Base-by-base conservation (phyloP, 2,329 filamentous ascomycete species). In the Aspergillus intermedius region DNA sequence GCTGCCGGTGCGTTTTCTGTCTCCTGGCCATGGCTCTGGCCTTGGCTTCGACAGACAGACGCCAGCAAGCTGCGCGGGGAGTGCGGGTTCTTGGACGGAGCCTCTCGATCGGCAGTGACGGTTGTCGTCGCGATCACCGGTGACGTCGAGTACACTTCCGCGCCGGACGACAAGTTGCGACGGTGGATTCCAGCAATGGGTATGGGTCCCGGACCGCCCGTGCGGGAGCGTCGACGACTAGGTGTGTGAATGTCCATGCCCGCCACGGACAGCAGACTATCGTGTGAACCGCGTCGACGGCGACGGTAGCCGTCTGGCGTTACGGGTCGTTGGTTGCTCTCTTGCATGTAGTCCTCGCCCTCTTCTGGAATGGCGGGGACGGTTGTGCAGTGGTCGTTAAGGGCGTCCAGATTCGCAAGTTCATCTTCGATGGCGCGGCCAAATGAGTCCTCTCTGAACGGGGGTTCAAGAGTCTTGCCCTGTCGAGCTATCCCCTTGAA, bases 211-310 rank as follows among this genome's bases (percentile, higher is more conserved):
- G 52, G 81, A 61, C 19, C 73, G 15, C 84, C 80, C 50, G 93
- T 78, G 60, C 94, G 88, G 30, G 86, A 88, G 0, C 88, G 88
- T 3, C 87, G 81, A 1, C 79, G 77, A 59, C 85, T 84, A 4
- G 94, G 76, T 0, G 87, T 90, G 65, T 95, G 90, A 44, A 95
- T 94, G 63, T 96, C 91, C 65, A 95, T 84, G 2, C 89, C 90
- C 0, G 84, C 82, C 1, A 95, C 79, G 0, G 91, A 96, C 57
- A 96, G 80, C 52, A 96, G 84, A 15, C 88, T 95, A 64, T 96
- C 91, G 58, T 95, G 89, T 1, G 91, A 95, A 30, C 25, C 25
- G 25, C 25, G 25, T 30, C 25, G 25, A 12, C 25, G 34, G 34
- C 17, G 37, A 22, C 12, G n/a, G 13, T 37, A 21, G 7, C 21